phyloP scores from a whole-genome alignment of 768 basidiomycete genomes.

The Saitozyma sp. region DNA sequence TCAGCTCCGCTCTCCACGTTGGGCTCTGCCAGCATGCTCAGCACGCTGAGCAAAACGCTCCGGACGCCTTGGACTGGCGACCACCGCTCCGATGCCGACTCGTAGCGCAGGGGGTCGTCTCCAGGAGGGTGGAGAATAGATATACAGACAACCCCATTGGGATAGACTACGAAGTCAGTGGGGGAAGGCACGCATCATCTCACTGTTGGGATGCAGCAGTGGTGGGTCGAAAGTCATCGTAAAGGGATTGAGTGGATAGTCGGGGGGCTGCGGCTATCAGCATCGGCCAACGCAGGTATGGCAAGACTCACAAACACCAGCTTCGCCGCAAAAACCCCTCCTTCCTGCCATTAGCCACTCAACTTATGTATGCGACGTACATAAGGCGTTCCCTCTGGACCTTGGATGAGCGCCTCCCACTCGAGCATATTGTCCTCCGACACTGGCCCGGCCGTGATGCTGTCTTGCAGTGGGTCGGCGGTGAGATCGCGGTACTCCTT shows the following conservation, averaged over 20 bases:
- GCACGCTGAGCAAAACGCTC: conserved; percentile 92
- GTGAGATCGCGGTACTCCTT: conserved; percentile 54
- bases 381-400: conserved; percentile 92
- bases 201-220: conserved; percentile 95
- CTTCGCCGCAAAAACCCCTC: conserved; percentile 88
- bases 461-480: conserved; percentile 60
- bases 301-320: conserved; percentile 76
- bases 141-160: conserved; percentile 96
- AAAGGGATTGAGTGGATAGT: conserved; percentile 97
- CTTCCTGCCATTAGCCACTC: conserved; percentile 64
- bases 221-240: conserved; percentile 99
- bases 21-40: conserved; percentile 98
- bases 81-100: conserved; percentile 94
- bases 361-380: conserved; percentile 57
- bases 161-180: conserved; percentile 67
- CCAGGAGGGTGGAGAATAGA: conserved; percentile 89
- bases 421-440: conserved; percentile 92
- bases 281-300: background rate
- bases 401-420: conserved; percentile 92
- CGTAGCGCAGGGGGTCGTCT: conserved; percentile 69
- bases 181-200: conserved; percentile 46
- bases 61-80: conserved; percentile 98
- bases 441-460: conserved; percentile 89
- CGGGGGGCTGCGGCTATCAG: conserved; percentile 63
- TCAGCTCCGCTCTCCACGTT: conserved; percentile 97